Evolutionary conservation across 169 alveolate genomes (phyloP).

Genomic region (Plasmodium ovale): DNA sequence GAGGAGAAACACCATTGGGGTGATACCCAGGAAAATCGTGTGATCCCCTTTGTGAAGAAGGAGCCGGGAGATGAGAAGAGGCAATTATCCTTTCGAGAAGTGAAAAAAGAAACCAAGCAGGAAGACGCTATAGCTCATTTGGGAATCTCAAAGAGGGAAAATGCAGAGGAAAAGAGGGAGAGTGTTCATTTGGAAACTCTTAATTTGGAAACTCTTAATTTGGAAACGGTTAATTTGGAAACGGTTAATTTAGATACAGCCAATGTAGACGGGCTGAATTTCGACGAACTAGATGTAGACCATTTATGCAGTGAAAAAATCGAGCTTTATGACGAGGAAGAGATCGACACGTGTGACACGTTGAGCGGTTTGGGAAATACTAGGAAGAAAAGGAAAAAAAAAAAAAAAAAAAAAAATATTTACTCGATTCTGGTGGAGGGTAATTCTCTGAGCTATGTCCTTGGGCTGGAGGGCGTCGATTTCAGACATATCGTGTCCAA

Average conservation of each 20-base stretch:
- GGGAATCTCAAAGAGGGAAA: neutral
- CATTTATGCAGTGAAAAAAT: constrained; percentile 39
- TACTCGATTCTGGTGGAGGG: constrained; percentile 95
- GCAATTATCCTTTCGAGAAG: neutral
- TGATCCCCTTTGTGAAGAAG: neutral
- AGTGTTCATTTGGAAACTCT: neutral
- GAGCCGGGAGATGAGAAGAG: neutral
- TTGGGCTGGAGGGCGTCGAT: constrained; percentile 95
- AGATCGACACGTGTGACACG: constrained; percentile 45
- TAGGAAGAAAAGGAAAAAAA: constrained; percentile 61
- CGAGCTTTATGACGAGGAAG: constrained; percentile 33
- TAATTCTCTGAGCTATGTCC: constrained; percentile 92
- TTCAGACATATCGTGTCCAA: constrained; percentile 91
- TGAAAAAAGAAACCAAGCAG: neutral
- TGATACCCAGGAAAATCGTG: neutral
- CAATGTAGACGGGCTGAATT: constrained; percentile 25
- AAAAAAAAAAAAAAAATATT: constrained; percentile 78
- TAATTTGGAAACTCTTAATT: constrained; percentile 14
- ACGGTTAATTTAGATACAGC: neutral
- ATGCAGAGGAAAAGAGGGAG: neutral
- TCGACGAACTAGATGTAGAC: constrained; percentile 19
- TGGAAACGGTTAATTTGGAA: constrained; percentile 10
- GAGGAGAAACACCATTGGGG: neutral
- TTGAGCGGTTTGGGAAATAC: constrained; percentile 63
- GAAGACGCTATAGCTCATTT: neutral